Base-by-base conservation (phyloP, 352 stramenopile genomes). In the Phytophthora pinifolia region DNA sequence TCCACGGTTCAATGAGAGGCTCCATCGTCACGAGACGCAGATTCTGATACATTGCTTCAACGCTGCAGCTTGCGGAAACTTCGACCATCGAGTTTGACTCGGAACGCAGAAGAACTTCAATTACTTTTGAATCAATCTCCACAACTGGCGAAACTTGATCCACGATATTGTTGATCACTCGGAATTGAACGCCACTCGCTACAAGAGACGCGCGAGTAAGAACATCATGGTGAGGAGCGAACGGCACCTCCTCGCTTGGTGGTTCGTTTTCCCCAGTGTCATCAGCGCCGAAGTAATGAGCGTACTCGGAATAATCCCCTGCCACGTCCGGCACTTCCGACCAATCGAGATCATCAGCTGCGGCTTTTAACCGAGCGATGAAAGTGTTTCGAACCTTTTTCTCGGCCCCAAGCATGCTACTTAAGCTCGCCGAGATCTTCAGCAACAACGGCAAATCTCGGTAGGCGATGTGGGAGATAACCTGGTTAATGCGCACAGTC, bases 21-120 rank as follows among this genome's bases (percentile, higher is more conserved):
- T 96, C 86, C 17, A 82, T 87, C 17, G 76, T 77, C 17, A 94
- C 76, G 14, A 96, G 61, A 37, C 86, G 84, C 27, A 92, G 35
- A 38, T 94, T 96, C 52, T 94, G 81, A 61, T 96, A 96, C 69
- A 79, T 89, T 6, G 80, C 83, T 46, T 96, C 82, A 25, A 80
- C 29, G 13, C 52, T 76, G 29, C 76, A 89, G 9, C 53, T 70
- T 15, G 65, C 63, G 10, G 52, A 51, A 3, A 73, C 18, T 49
- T 77, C 66, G 36, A 86, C 49, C 35, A 62, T 70, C 10, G 60
- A 64, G 15, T 65, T 70, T 4, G 54, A 70, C 36, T 70, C 62
- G 12, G 54, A 75, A 35, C 68, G 48, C 10, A 77, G 31, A 33
- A 58, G 30, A 22, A 83, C 13, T 22, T 72, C 59, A 10, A 89